Conservation (phyloP, 2,329 filamentous ascomycete species). For the Albifimbria verrucaria region DNA sequence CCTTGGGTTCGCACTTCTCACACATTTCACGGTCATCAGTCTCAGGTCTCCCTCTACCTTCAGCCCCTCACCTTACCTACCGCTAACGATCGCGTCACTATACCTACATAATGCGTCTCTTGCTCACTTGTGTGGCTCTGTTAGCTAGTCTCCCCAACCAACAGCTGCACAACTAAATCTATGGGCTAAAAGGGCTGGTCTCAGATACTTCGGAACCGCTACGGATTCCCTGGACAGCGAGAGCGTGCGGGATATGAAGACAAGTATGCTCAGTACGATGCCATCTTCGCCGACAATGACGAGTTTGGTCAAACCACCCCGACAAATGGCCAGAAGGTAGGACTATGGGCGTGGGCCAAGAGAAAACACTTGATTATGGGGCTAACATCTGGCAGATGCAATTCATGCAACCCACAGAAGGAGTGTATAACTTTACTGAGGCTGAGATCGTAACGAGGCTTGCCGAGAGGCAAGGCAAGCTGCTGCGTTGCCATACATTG, state of each 20-base stretch:
- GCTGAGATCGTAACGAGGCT: constrained; percentile 48
- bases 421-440: constrained; percentile 58
- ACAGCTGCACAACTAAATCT: constrained; percentile 41
- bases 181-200: constrained; percentile 48
- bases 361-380: too few species aligned
- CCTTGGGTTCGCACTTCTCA: too few species aligned
- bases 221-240: constrained; percentile 45
- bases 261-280: constrained; percentile 49
- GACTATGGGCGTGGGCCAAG: too few species aligned
- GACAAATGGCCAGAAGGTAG: constrained; percentile 52
- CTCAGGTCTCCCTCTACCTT: too few species aligned
- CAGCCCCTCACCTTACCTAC: too few species aligned
- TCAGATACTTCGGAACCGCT: constrained; percentile 60
- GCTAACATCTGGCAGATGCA: constrained; percentile 52
- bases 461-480: constrained; percentile 36
- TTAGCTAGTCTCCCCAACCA: too few species aligned
- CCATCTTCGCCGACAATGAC: constrained; percentile 46
- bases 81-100: too few species aligned
- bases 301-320: constrained; percentile 63
- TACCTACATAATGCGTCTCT: too few species aligned
- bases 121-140: too few species aligned
- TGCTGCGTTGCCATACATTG: constrained; percentile 55
- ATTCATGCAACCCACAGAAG: constrained; percentile 54
- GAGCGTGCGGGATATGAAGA: constrained; percentile 44
- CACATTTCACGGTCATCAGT: too few species aligned